Base-by-base conservation (phyloP, 805 yeast genomes). In the Komagataella pseudopastoris region DNA sequence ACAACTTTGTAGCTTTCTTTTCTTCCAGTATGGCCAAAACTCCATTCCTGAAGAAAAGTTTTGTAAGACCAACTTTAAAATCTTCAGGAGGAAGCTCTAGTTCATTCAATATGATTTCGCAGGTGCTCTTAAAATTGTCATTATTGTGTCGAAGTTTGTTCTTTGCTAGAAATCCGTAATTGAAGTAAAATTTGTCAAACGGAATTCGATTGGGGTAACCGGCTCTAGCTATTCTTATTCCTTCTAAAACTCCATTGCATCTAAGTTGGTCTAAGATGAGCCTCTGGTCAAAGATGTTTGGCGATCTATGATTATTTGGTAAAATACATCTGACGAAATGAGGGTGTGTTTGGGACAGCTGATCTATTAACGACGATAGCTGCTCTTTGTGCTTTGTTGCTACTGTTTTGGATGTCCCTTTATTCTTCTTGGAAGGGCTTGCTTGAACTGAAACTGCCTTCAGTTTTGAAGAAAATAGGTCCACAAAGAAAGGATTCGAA, bases 201-300 rank as follows among this genome's bases (percentile, higher is more conserved):
- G 82, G 78, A 62, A 91, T 80, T 56, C 96, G 78, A 65, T 93
- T 93, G 4, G 99, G 99, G 65, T 85, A 93, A 2, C 99, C 99
- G 6, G 96, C 88, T 56, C 99, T 77, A 0, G 98, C 96, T 54
- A 93, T 93, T 65, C 99, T 77, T 30, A 93, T 93, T 55, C 99
- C 99, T 71, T 93, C 99, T 50, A 93, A 69, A 14, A 93, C 99
- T 76, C 99, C 99, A 62, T 93, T 93, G 62, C 98, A 93, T 56
- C 96, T 75, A 55, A 93, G 72, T 67, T 93, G 99, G 50, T 86
- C 91, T 47, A 93, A 70, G 6, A 93, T 95, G 22, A 93, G 69
- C 30, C 68, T 69, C 58, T 84, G 88, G 59, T 88, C 88, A 59
- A 93, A 85, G 44, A 72, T 69, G 46, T 77, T 78, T 0, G 96